Conservation (phyloP, 306 rosid genomes). For the Chamaecrista fasciculata region DNA sequence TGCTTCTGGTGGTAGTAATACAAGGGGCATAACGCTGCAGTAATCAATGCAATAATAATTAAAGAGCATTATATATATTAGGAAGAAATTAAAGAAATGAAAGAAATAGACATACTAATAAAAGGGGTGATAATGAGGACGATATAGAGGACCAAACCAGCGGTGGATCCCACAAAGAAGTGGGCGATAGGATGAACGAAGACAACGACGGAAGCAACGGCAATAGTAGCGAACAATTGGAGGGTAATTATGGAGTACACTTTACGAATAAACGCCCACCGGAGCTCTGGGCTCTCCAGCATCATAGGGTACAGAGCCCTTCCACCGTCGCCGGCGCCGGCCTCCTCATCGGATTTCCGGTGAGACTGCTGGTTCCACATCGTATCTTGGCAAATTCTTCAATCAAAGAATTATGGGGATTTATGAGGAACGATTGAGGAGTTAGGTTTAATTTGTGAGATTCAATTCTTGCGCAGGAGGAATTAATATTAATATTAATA, state of each 20-base stretch:
- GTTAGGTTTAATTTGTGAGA: conserved; percentile 3
- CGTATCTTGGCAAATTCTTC: no score
- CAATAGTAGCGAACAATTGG: conserved; percentile 72
- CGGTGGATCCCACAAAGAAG: conserved; percentile 46
- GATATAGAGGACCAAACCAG: conserved; percentile 62
- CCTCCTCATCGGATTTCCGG: conserved; percentile 61
- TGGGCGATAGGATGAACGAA: conserved; percentile 48
- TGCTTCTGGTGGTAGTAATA: conserved; percentile 71
- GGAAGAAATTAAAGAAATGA: background rate
- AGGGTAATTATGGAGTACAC: conserved; percentile 63
- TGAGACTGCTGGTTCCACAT: conserved; percentile 50
- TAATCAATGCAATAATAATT: background rate
- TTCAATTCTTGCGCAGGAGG: background rate
- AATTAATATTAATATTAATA: no score
- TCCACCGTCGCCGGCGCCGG: no score
- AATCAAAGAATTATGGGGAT: no score
- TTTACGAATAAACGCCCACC: conserved; percentile 93
- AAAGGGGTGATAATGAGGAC: conserved; percentile 60
- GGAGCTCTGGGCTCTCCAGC: conserved; percentile 75
- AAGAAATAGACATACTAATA: conserved; percentile 30
- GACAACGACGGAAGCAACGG: conserved; percentile 65
- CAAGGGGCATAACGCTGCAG: conserved; percentile 63
- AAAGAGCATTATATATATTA: background rate
- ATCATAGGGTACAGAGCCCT: conserved; percentile 70
- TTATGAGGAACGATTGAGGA: no score